phyloP scores from a whole-genome alignment of 306 rosid species.

The Senna tora region DNA sequence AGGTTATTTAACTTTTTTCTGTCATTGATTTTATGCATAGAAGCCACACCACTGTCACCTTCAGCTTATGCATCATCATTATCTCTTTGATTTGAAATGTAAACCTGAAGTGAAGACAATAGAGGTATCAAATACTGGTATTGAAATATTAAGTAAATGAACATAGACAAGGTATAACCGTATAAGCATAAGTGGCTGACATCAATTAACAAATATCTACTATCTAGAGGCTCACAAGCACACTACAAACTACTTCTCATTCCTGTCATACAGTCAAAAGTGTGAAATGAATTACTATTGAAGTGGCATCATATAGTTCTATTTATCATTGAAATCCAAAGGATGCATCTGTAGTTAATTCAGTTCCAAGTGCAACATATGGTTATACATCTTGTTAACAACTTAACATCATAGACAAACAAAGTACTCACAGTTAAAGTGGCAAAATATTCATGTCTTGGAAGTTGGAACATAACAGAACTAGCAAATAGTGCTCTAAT shows the following conservation, averaged over 20 bases:
- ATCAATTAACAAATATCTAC: neutral
- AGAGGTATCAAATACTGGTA: neutral
- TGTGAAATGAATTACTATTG: neutral
- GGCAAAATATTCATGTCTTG: neutral
- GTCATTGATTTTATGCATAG: constrained; percentile 31
- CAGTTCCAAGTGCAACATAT: neutral
- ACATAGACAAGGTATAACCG: too few relatives aligned
- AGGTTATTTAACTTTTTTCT: neutral
- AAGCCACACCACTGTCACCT: too few relatives aligned
- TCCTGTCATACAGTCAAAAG: neutral
- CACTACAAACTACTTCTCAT: neutral
- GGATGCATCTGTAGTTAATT: neutral
- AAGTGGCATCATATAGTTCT: neutral
- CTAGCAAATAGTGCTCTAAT: neutral
- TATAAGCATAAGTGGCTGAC: neutral
- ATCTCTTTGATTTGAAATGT: constrained; percentile 15
- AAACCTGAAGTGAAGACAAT: neutral
- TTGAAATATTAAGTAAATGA: neutral
- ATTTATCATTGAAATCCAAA: neutral
- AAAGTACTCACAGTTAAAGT: neutral
- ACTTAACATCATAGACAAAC: neutral
- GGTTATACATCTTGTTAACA: neutral
- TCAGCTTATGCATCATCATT: too few relatives aligned
- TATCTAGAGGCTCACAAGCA: constrained; percentile 1
- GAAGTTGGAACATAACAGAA: neutral